Base-by-base conservation (phyloP, 2,329 filamentous ascomycete species). In the Raffaelea albimanens region DNA sequence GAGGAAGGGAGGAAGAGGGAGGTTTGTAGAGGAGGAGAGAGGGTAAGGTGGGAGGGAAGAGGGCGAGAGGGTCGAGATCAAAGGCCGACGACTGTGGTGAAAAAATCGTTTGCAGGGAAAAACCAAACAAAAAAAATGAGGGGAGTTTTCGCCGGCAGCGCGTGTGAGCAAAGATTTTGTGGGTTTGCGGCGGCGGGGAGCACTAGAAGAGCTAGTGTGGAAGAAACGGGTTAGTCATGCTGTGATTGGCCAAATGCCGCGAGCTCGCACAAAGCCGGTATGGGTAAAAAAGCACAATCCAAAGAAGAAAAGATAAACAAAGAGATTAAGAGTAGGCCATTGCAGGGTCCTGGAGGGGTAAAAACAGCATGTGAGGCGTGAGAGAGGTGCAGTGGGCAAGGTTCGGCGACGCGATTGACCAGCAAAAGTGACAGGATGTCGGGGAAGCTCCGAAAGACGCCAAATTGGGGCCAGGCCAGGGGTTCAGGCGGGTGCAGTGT, bases 1-100 rank as follows among this genome's bases (percentile, higher is more conserved):
- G 45, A 41, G 29, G 20, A 20, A 45, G 20, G 45, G 40, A 11
- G n/a, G 20, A 31, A 16, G 5, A 11, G 43, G 25, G 33, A 25
- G 44, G 23, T 34, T 46, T 41, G 29, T 14, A 19, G 44, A 25
- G 55, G 22, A 29, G 49, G 52, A 47, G 48, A 49, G 48, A 53
- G 51, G 53, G 33, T 18, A 44, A 50, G 46, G 56, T 48, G 43
- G 50, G 48, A 54, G 7, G n/a, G 40, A 38, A 18, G 43, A 44
- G 25, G 52, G 51, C 50, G 47, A 53, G 52, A 51, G 43, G 9
- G 34, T 38, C 34, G 46, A 53, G 54, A 50, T 49, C 46, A 52
- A 55, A 55, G 52, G n/a, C 11, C 20, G 10, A 25, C 10, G 38
- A 40, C 22, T 43, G 46, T 40, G 9, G 31, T 31, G 25, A 44